Percentiles rank a stretch among this genome's conserved stretches.
Conservation (phyloP, 2,329 filamentous ascomycete genomes). For the Talaromyces sp. region DNA sequence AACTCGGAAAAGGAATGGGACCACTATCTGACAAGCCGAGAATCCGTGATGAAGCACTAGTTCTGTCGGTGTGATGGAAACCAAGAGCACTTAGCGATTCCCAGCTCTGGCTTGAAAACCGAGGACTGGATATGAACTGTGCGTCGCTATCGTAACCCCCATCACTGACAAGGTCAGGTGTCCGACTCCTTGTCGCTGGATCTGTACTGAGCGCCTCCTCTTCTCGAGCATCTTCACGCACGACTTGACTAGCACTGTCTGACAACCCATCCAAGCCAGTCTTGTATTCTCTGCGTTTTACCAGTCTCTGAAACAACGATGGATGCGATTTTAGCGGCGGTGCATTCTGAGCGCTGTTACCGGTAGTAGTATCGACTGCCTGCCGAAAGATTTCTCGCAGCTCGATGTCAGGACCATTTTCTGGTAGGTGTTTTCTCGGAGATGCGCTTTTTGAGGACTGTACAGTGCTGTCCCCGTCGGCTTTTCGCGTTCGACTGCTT, state of each 20-base stretch:
- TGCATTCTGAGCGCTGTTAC: background rate
- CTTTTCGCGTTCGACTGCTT: constrained; percentile 1
- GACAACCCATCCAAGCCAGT: background rate
- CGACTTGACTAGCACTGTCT: background rate
- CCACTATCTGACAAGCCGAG: constrained; percentile 1
- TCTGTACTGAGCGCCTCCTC: background rate
- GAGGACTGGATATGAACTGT: constrained; percentile 32
- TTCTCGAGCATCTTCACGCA: background rate
- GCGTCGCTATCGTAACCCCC: constrained; percentile 41
- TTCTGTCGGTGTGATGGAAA: background rate
- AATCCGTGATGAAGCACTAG: constrained; percentile 11
- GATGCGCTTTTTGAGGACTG: background rate
- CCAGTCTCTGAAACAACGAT: constrained; percentile 4
- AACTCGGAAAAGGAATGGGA: background rate
- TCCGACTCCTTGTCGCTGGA: background rate
- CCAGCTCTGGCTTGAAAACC: constrained; percentile 17
- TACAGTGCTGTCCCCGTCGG: background rate
- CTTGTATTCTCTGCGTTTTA: background rate
- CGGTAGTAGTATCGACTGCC: background rate
- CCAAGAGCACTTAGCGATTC: constrained; percentile 8
- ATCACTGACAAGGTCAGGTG: constrained; percentile 31
- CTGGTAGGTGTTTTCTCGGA: background rate
- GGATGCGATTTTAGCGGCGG: background rate
- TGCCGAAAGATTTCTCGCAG: constrained; percentile 7
- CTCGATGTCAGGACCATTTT: background rate